Conservation (phyloP, 345 rosid species). For the Rhodamnia rubescens region DNA sequence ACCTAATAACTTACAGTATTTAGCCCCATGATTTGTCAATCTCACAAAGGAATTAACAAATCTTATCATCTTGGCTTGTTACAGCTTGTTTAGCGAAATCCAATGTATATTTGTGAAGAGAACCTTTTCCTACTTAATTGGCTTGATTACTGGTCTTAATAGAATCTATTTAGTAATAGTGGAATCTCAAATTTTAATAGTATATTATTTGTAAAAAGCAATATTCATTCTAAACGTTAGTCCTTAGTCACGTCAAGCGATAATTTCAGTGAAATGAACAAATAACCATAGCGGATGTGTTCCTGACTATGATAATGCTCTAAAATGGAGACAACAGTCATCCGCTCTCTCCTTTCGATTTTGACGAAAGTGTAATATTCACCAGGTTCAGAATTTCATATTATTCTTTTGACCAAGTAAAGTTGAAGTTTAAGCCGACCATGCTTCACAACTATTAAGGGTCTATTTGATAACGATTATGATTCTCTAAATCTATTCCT, state of each 20-base stretch:
- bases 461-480: too few species aligned
- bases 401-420: too few species aligned
- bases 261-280: background rate
- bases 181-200: background rate
- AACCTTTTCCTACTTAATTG: too few species aligned
- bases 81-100: too few species aligned
- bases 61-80: too few species aligned
- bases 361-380: background rate
- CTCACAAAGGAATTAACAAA: too few species aligned
- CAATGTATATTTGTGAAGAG: background rate
- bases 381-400: background rate
- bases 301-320: background rate
- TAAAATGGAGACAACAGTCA: background rate
- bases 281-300: background rate
- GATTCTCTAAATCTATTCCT: too few species aligned
- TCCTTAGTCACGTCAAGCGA: background rate
- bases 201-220: background rate
- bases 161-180: background rate
- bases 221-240: background rate
- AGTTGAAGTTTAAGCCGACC: background rate
- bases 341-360: background rate
- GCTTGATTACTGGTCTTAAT: too few species aligned
- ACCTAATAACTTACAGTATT: too few species aligned
- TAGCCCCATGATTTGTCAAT: too few species aligned
- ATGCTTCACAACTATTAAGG: background rate